Evolutionary conservation across 2,329 filamentous ascomycete species (phyloP).

Genomic region (Colletotrichum sp.): DNA sequence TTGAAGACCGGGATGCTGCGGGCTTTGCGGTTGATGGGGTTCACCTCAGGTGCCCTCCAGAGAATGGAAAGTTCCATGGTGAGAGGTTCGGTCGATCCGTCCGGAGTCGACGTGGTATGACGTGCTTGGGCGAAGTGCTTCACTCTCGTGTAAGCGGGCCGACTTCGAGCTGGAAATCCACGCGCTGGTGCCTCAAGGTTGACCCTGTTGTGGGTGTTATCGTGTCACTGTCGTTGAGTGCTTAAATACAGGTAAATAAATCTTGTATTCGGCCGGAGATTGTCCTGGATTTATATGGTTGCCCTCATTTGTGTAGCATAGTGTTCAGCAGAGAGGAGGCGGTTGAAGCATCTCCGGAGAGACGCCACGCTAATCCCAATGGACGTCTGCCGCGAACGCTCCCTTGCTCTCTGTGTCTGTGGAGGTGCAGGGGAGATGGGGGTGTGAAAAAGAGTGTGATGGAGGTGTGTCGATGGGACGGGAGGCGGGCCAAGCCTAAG

Average conservation of each 20-base stretch:
- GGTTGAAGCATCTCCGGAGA: conserved; percentile 19
- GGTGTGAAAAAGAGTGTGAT: neutral
- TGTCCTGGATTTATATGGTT: conserved; percentile 9
- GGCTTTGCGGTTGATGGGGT: conserved; percentile 85
- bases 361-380: conserved; percentile 12
- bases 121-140: neutral
- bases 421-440: conserved; percentile 8
- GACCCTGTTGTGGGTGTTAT: neutral
- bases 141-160: neutral
- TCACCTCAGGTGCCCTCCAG: conserved; percentile 71
- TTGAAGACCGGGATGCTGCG: conserved; percentile 81
- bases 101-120: neutral
- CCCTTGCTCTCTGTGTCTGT: conserved; percentile 9
- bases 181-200: neutral
- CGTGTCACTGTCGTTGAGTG: neutral
- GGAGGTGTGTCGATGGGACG: neutral
- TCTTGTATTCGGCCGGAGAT: neutral
- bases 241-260: neutral
- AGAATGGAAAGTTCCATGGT: conserved; percentile 42
- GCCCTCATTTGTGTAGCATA: neutral
- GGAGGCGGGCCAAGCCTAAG: conserved; percentile 5
- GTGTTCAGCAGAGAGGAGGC: neutral
- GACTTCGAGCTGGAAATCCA: neutral
- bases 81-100: neutral
- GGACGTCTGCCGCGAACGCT: conserved; percentile 9